These are phyloP conservation scores for Drechslerella coelobrocha DNA, from an alignment of 2,329 filamentous ascomycete genomes.

Conservation along the genomic window DNA sequence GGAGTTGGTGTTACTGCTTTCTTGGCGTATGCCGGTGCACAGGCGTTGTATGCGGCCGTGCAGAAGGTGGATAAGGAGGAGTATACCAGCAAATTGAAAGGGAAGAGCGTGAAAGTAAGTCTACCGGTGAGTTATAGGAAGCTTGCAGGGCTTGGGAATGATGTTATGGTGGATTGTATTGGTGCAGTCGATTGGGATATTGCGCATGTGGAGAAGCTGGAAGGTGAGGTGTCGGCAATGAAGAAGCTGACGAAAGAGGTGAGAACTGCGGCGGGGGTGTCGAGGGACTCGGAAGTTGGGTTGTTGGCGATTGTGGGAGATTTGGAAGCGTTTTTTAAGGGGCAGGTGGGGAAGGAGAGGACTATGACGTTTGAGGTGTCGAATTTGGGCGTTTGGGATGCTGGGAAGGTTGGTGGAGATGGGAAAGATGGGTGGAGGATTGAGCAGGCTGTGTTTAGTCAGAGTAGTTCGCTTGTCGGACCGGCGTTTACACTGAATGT, in stretches of 20 bases:
- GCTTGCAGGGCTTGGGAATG: constrained; percentile 28
- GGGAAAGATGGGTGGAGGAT: constrained; percentile 57
- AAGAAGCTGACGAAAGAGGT: constrained; percentile 51
- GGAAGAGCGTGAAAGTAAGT: constrained; percentile 31
- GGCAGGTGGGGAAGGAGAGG: constrained; percentile 60
- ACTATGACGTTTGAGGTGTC: constrained; percentile 63
- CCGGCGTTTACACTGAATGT: constrained; percentile 62
- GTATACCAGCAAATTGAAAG: constrained; percentile 18
- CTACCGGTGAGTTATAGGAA: constrained; percentile 40
- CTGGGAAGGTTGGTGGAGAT: constrained; percentile 18
- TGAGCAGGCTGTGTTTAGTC: constrained; percentile 63
- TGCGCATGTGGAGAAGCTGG: constrained; percentile 60
- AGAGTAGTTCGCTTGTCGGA: constrained; percentile 61
- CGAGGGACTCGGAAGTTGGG: constrained; percentile 58
- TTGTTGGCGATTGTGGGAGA: constrained; percentile 61
- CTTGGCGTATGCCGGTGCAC: constrained; percentile 23
- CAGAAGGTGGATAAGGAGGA: constrained; percentile 15
- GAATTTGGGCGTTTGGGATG: constrained; percentile 63
- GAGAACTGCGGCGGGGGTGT: constrained; percentile 56
- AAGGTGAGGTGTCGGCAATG: constrained; percentile 32
- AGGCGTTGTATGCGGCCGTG: constrained; percentile 6
- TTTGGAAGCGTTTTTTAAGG: constrained; percentile 59
- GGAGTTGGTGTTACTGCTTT: constrained; percentile 37
- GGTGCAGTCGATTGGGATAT: constrained; percentile 56
- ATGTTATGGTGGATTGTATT: constrained; percentile 56